Conservation (phyloP, 768 basidiomycete genomes). For the Naematelia aurantialba region DNA sequence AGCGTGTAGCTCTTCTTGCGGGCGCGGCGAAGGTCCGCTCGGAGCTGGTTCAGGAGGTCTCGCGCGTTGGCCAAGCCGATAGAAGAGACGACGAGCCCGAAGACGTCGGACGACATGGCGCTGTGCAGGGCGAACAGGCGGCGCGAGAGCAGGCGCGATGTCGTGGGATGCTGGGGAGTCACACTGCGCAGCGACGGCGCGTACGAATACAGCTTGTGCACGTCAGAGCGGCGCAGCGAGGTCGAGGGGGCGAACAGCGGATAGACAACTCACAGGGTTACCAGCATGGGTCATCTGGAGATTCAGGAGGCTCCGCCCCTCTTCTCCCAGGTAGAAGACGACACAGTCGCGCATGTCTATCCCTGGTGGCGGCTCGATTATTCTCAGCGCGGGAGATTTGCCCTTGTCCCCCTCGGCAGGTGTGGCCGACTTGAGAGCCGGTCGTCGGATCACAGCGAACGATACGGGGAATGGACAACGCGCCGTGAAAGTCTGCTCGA, state of each 20-base stretch:
- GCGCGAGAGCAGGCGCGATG: slow-evolving; percentile 81
- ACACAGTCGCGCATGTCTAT: slow-evolving; percentile 48
- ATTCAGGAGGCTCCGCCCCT: slow-evolving; percentile 76
- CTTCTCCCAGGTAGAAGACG: slow-evolving; percentile 68
- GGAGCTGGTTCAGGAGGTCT: slow-evolving; percentile 76
- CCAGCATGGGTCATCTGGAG: slow-evolving; percentile 75
- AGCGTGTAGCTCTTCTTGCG: slow-evolving; percentile 92
- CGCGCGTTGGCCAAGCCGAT: slow-evolving; percentile 87
- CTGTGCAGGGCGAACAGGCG: slow-evolving; percentile 82
- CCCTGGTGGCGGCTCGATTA: slow-evolving; percentile 38
- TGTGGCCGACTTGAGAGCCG: slow-evolving; percentile 3
- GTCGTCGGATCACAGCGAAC: slow-evolving; percentile 39
- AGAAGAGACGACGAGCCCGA: slow-evolving; percentile 91
- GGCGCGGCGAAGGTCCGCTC: slow-evolving; percentile 61
- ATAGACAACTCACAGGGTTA: slow-evolving; percentile 61
- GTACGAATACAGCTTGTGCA: slow-evolving; percentile 69
- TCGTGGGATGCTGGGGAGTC: slow-evolving; percentile 62
- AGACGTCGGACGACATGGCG: slow-evolving; percentile 86
- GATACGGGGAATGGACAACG: slow-evolving; percentile 18
- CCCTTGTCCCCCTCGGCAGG: slow-evolving; percentile 8
- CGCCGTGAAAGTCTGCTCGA: slow-evolving; percentile 23
- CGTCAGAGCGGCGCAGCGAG: background rate
- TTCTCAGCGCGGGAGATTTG: slow-evolving; percentile 40
- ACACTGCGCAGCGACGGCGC: slow-evolving; percentile 58
- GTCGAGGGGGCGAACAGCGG: background rate